Evolutionary conservation across 2,329 filamentous ascomycete species (phyloP).

Genomic region (Hypocreales sp.): DNA sequence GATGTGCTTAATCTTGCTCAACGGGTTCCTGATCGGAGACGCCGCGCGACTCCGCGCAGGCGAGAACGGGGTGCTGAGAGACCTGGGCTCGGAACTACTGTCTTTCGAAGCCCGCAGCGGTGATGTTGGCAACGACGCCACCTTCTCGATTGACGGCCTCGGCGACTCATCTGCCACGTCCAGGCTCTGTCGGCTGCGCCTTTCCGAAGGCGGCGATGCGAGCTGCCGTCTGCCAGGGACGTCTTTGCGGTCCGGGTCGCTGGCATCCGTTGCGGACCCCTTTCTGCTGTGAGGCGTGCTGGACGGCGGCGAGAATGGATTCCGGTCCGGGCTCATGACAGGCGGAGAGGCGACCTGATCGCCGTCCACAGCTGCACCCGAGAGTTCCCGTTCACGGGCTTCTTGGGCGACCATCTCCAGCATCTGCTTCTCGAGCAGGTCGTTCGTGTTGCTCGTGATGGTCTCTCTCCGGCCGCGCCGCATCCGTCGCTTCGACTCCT

Average conservation of each 20-base stretch:
- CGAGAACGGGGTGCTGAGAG: conserved; percentile 48
- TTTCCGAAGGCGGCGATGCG: conserved; percentile 10
- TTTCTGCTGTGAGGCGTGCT: conserved; percentile 18
- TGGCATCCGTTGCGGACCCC: conserved; percentile 22
- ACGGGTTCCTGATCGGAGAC: conserved; percentile 47
- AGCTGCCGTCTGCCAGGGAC: conserved; percentile 7
- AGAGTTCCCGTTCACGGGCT: conserved; percentile 24
- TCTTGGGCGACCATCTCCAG: conserved; percentile 42
- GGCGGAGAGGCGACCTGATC: conserved; percentile 9
- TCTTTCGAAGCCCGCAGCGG: conserved; percentile 32
- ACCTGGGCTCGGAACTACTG: conserved; percentile 36
- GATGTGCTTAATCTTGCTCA: conserved; percentile 38
- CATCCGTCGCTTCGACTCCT: conserved; percentile 15
- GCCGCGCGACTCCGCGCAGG: conserved; percentile 44
- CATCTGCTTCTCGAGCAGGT: conserved; percentile 47
- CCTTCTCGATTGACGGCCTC: conserved; percentile 24
- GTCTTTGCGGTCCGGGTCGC: conserved; percentile 21
- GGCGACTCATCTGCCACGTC: conserved; percentile 26
- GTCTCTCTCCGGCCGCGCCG: conserved; percentile 24
- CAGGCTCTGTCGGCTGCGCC: conserved; percentile 25
- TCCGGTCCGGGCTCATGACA: conserved; percentile 17
- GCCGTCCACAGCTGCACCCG: conserved; percentile 16
- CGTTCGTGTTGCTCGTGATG: conserved; percentile 29
- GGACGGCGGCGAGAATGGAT: conserved; percentile 9
- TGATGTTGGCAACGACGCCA: conserved; percentile 32